phyloP scores from a whole-genome alignment of 2,329 filamentous ascomycete genomes.

The Trichoderma polysporum region DNA sequence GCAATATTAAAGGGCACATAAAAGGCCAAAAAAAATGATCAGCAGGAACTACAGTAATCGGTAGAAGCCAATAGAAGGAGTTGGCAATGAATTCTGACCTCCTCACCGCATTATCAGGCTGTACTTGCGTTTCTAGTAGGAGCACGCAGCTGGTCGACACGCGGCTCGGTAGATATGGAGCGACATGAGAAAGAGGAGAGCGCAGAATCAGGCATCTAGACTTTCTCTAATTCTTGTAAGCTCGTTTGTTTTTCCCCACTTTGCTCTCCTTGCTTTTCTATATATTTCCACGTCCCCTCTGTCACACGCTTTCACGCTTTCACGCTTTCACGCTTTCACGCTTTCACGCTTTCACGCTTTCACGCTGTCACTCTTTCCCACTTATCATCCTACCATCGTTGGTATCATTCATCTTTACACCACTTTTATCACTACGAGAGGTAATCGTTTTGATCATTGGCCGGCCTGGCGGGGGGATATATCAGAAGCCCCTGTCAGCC shows the following conservation, averaged over 20 bases:
- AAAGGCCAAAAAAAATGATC: no score
- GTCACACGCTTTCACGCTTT: not conserved
- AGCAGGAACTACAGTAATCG: not conserved
- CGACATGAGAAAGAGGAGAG: not conserved
- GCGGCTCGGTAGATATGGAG: not conserved
- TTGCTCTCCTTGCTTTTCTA: not conserved
- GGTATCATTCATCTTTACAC: not conserved
- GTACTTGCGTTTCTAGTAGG: not conserved
- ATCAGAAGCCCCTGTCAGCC: no score
- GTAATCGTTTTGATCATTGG: not conserved
- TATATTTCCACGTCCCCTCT: not conserved
- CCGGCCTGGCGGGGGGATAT: no score
- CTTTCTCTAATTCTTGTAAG: not conserved
- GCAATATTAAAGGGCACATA: no score
- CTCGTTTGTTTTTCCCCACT: not conserved
- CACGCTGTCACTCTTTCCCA: not conserved
- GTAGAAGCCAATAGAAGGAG: not conserved
- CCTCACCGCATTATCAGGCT: not conserved
- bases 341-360: not conserved
- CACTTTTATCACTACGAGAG: not conserved
- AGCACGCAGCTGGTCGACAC: not conserved
- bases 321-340: not conserved
- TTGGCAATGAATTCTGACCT: not conserved
- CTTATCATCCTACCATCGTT: not conserved
- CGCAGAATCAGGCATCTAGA: not conserved